Percentiles rank a stretch among this genome's conserved stretches.
Conservation (phyloP, 2,329 filamentous ascomycete genomes). For the Elsinoe necatrix region DNA sequence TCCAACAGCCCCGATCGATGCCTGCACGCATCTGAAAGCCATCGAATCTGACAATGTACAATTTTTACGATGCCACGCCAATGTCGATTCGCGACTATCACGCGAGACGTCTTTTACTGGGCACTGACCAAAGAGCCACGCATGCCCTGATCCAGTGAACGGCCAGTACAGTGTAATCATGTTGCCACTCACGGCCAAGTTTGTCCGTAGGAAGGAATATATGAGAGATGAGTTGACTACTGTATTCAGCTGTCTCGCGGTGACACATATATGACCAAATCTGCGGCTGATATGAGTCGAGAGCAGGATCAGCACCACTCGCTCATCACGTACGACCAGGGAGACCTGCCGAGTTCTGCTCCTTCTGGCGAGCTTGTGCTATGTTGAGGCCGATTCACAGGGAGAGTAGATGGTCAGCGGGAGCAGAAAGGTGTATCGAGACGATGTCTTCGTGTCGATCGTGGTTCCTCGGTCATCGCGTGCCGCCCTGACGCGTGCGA, state of each 20-base stretch:
- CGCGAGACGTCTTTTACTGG: too few species aligned
- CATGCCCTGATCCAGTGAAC: too few species aligned
- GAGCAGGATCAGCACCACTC: constrained; percentile 35
- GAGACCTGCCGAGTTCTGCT: neutral
- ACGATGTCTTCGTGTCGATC: neutral
- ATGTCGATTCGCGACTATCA: too few species aligned
- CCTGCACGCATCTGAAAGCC: too few species aligned
- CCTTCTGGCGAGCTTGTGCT: neutral
- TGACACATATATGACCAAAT: constrained; percentile 44
- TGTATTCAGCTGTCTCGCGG: constrained; percentile 54
- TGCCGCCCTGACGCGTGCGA: neutral
- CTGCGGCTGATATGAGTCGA: constrained; percentile 36
- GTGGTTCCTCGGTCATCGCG: neutral
- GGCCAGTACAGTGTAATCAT: too few species aligned
- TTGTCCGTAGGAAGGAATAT: too few species aligned
- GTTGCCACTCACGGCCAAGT: too few species aligned
- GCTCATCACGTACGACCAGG: constrained; percentile 1
- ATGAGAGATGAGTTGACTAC: too few species aligned
- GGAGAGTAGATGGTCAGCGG: neutral
- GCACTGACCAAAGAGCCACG: too few species aligned
- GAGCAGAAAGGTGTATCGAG: neutral
- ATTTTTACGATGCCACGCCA: too few species aligned
- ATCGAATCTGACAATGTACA: too few species aligned
- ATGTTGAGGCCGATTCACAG: neutral
- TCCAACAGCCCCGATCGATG: too few species aligned